These are phyloP conservation scores for Stemphylium vesicarium DNA, from an alignment of 2,329 filamentous ascomycete genomes.

Conservation along the genomic window DNA sequence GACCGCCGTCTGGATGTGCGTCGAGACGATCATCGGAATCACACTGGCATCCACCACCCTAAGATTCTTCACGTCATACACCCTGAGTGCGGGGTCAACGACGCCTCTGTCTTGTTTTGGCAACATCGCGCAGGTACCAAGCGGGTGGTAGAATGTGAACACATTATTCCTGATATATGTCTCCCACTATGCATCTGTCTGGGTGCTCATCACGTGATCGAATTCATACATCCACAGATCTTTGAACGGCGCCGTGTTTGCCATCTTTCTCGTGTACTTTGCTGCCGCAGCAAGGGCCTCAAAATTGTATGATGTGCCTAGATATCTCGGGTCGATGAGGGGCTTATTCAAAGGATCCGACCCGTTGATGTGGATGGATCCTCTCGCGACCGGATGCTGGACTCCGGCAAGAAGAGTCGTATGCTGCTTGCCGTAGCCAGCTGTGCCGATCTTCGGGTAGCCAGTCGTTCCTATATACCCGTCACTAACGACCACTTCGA, in stretches of 20 bases:
- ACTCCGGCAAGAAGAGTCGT: constrained; percentile 39
- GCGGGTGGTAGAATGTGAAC: constrained; percentile 32
- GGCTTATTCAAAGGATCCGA: constrained; percentile 18
- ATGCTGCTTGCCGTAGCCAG: constrained; percentile 28
- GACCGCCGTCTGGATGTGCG: constrained; percentile 32
- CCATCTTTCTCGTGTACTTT: constrained; percentile 33
- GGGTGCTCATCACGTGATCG: constrained; percentile 25
- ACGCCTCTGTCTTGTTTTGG: constrained; percentile 24
- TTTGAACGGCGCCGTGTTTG: constrained; percentile 32
- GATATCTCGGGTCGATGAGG: constrained; percentile 30
- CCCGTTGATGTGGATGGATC: constrained; percentile 27
- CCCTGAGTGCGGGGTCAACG: constrained; percentile 22
- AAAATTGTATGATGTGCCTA: constrained; percentile 26
- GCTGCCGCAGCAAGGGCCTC: constrained; percentile 16
- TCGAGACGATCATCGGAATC: constrained; percentile 26
- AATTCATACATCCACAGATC: constrained; percentile 35
- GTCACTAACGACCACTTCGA: constrained; percentile 55
- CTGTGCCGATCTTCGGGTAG: constrained; percentile 32
- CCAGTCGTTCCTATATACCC: constrained; percentile 52
- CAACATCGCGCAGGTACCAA: constrained; percentile 44
- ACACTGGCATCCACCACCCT: constrained; percentile 24
- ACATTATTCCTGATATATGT: constrained; percentile 19
- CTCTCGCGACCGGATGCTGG: constrained; percentile 38
- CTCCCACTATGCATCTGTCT: constrained; percentile 31
- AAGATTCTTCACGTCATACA: constrained; percentile 27